phyloP scores from a whole-genome alignment of 2,329 filamentous ascomycete species.

The Colletotrichum sojae region DNA sequence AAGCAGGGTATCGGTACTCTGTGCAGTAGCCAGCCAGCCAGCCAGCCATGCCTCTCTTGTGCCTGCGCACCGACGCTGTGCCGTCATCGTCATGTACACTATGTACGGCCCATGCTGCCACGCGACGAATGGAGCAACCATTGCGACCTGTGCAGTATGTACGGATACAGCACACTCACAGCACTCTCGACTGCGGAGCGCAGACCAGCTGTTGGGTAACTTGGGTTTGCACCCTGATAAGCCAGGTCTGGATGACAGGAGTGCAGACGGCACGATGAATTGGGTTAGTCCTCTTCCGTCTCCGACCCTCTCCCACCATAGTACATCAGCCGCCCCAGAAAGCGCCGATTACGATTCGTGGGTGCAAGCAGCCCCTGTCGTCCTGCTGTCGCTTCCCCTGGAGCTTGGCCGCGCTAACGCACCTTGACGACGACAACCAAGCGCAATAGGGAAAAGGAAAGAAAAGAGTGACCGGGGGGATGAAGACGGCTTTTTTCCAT shows the following conservation, averaged over 20 bases:
- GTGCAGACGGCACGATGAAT: conserved; percentile 27
- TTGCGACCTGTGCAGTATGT: conserved; percentile 23
- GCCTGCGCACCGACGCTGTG: conserved; percentile 8
- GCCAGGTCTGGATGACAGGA: conserved; percentile 31
- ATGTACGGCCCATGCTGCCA: conserved; percentile 30
- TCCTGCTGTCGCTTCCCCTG: conserved; percentile 24
- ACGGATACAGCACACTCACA: too few relatives aligned
- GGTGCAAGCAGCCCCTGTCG: conserved; percentile 40
- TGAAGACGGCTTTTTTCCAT: conserved; percentile 9
- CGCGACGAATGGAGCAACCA: conserved; percentile 41
- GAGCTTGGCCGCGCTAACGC: conserved; percentile 37
- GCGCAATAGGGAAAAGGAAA: too few relatives aligned
- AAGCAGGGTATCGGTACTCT: neutral
- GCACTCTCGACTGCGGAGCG: neutral
- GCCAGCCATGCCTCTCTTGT: conserved; percentile 1
- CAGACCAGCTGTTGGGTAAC: conserved; percentile 19
- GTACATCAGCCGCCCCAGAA: conserved; percentile 20
- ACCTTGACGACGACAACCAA: conserved; percentile 28
- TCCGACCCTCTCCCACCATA: conserved; percentile 19
- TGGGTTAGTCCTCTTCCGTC: conserved; percentile 16
- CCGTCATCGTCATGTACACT: neutral
- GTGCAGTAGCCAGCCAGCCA: neutral
- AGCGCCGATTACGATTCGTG: conserved; percentile 31
- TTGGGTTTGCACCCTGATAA: conserved; percentile 12
- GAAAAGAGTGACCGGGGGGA: neutral